phyloP scores from a whole-genome alignment of 768 basidiomycete species.

The Boletus reticuloceps region DNA sequence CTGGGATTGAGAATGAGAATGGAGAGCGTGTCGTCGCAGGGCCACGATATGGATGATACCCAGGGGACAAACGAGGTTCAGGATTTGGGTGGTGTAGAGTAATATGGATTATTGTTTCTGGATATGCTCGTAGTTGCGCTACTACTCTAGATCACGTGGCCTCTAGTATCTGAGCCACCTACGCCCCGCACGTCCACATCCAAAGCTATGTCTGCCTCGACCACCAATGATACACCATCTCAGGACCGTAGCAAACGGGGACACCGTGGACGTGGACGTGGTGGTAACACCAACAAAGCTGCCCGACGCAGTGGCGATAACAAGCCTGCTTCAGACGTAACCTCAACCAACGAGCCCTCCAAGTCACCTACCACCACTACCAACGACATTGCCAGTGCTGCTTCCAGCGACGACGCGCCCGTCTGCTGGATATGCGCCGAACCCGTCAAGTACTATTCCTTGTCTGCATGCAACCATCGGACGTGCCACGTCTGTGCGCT shows the following conservation, averaged over 20 bases:
- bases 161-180: background rate
- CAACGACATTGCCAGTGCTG: background rate
- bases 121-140: no score
- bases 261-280: slow-evolving; percentile 20
- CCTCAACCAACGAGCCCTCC: background rate
- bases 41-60: background rate
- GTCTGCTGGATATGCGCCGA: slow-evolving; percentile 96
- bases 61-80: background rate
- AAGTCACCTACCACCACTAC: background rate
- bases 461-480: slow-evolving; percentile 89
- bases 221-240: slow-evolving; percentile 9
- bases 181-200: background rate
- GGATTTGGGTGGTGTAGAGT: slow-evolving; percentile 26
- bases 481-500: slow-evolving; percentile 95
- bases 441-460: slow-evolving; percentile 83
- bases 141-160: slow-evolving; percentile 5
- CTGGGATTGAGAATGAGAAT: background rate
- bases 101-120: background rate
- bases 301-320: slow-evolving; percentile 1
- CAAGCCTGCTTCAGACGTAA: background rate
- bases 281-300: slow-evolving; percentile 9
- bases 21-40: background rate
- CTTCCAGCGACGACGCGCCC: slow-evolving; percentile 22
- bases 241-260: slow-evolving; percentile 14
- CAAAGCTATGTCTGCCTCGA: slow-evolving; percentile 18